A percentile compares a stretch with the other conserved stretches of the same genome.
These are phyloP conservation scores for Chiua sp. DNA, from an alignment of 1,284 basidiomycete species.

Conservation along the genomic window DNA sequence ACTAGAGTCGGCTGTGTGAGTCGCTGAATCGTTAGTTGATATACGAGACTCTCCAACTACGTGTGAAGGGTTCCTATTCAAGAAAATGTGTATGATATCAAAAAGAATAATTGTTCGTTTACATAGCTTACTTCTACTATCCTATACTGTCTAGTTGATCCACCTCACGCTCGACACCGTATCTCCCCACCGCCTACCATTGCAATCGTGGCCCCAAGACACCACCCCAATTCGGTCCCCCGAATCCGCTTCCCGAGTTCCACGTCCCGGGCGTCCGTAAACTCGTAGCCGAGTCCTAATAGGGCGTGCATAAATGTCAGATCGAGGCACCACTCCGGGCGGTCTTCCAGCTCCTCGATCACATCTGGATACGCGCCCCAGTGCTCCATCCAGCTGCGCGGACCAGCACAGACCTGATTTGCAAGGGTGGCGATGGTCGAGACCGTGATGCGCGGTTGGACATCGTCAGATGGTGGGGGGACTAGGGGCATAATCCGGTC, in stretches of 20 bases:
- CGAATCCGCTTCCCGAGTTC: constrained; percentile 88
- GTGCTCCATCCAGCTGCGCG: constrained; percentile 58
- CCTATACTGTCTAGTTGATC: not conserved
- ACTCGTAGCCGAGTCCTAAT: constrained; percentile 85
- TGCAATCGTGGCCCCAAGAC: constrained; percentile 83
- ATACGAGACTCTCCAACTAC: no score
- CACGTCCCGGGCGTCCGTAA: constrained; percentile 69
- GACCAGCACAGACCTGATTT: constrained; percentile 74
- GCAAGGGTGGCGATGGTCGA: constrained; percentile 71
- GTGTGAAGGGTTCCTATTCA: not conserved
- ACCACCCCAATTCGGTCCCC: constrained; percentile 96
- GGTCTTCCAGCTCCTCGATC: constrained; percentile 78
- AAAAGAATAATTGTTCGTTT: not conserved
- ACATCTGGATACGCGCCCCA: constrained; percentile 60
- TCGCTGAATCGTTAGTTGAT: no score
- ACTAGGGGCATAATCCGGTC: constrained; percentile 91
- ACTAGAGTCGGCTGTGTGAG: no score
- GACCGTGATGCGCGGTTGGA: constrained; percentile 53
- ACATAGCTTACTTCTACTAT: not conserved
- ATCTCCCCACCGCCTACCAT: constrained; percentile 71
- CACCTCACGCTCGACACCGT: constrained; percentile 47
- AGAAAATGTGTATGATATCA: not conserved
- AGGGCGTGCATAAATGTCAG: constrained; percentile 95
- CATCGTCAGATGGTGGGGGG: constrained; percentile 28
- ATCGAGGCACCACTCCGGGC: constrained; percentile 96